A percentile compares a stretch with the other conserved stretches of the same genome.
Conservation (phyloP, 192 early-diverging fungal species). For the Entomortierella parvispora region DNA sequence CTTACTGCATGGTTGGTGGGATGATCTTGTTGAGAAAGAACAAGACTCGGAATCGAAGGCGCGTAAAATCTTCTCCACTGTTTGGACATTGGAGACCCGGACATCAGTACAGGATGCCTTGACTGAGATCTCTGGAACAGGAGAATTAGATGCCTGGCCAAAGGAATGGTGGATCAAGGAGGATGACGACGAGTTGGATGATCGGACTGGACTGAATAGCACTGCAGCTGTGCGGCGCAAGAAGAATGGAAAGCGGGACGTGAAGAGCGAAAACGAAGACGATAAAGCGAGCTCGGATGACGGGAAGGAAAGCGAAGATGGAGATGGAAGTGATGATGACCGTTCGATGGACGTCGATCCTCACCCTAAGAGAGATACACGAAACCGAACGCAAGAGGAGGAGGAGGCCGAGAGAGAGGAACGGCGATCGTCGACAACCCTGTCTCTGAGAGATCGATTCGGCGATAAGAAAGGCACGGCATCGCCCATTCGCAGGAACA, state of each 20-base stretch:
- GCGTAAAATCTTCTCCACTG: conserved; percentile 2
- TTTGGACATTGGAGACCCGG: conserved; percentile 29
- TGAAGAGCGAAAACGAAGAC: conserved; percentile 14
- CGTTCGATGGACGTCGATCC: conserved; percentile 1
- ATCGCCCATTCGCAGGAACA: conserved; percentile 29
- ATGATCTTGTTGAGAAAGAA: background rate
- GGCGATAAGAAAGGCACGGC: conserved; percentile 17
- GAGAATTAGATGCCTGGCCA: conserved; percentile 50
- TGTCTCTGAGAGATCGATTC: conserved; percentile 7
- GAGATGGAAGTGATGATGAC: background rate
- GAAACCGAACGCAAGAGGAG: conserved; percentile 3
- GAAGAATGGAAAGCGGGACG: conserved; percentile 18
- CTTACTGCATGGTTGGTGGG: conserved; percentile 27
- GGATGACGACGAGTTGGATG: background rate
- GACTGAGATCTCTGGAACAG: conserved; percentile 45
- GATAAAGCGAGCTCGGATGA: conserved; percentile 25
- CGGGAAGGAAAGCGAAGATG: conserved; percentile 2
- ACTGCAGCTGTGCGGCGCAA: background rate
- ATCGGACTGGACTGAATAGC: background rate
- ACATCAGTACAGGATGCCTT: conserved; percentile 33
- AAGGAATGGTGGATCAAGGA: conserved; percentile 23
- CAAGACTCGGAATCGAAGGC: conserved; percentile 1
- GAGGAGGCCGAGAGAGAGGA: conserved; percentile 18
- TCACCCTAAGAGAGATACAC: no score
- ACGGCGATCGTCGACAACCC: conserved; percentile 1